Percentiles rank a stretch among this genome's conserved stretches.
These are phyloP conservation scores for Suillus brevipes DNA, from an alignment of 768 basidiomycete species.

Conservation along the genomic window DNA sequence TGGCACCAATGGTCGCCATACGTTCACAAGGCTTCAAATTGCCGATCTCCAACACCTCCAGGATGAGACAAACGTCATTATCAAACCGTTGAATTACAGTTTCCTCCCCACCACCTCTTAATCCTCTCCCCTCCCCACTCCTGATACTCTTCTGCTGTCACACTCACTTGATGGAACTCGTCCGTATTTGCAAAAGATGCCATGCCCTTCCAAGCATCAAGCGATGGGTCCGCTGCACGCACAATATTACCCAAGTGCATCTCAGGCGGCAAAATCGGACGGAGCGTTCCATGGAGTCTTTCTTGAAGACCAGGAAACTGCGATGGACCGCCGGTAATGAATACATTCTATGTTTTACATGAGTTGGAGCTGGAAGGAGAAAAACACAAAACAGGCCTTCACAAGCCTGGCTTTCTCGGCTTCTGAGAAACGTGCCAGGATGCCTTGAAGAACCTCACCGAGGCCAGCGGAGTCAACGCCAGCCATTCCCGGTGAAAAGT, in stretches of 20 bases:
- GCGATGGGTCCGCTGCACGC: conserved; percentile 60
- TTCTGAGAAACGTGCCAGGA: conserved; percentile 71
- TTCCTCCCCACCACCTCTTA: conserved; percentile 91
- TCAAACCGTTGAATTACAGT: conserved; percentile 58
- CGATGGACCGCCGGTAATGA: conserved; percentile 83
- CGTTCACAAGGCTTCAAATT: no score
- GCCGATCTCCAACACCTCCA: not conserved
- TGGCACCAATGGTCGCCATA: no score
- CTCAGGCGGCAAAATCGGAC: conserved; percentile 83
- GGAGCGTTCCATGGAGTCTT: conserved; percentile 71
- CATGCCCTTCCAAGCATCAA: conserved; percentile 95
- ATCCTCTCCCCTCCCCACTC: conserved; percentile 88
- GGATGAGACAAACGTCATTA: not conserved
- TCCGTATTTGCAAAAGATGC: conserved; percentile 65
- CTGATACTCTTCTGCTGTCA: conserved; percentile 82
- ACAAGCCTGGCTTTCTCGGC: conserved; percentile 71
- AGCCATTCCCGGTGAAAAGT: conserved; percentile 92
- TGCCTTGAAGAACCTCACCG: conserved; percentile 86
- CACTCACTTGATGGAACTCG: conserved; percentile 53
- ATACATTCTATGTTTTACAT: conserved; percentile 65
- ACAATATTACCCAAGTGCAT: conserved; percentile 62
- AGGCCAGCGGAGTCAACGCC: conserved; percentile 94
- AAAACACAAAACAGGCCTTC: conserved; percentile 48
- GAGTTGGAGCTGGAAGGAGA: not conserved
- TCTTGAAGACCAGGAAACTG: conserved; percentile 67